Conservation (phyloP, 73 alveolate species). For the Paramecium primaurelia region DNA sequence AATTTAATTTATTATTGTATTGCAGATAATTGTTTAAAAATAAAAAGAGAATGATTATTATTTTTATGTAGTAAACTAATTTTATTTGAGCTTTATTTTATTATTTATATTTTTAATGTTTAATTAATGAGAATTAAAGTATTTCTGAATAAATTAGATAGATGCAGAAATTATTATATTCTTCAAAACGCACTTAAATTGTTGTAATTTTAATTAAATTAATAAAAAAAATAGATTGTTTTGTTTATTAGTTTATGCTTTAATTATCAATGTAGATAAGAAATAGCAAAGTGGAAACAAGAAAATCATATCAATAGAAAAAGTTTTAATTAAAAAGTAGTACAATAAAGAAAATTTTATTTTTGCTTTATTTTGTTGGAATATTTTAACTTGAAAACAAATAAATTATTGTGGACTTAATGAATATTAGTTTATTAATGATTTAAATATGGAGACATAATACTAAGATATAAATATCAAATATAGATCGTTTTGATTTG, state of each 20-base stretch:
- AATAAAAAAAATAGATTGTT: not conserved
- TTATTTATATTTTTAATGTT: not conserved
- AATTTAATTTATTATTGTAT: not conserved
- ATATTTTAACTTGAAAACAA: not conserved
- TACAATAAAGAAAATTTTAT: not conserved
- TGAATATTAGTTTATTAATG: not conserved
- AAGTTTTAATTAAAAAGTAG: not conserved
- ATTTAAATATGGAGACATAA: not conserved
- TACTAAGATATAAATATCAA: not conserved
- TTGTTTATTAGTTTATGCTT: not conserved
- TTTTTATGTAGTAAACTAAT: not conserved
- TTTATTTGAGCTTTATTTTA: not conserved
- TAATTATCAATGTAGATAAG: not conserved
- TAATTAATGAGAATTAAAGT: not conserved
- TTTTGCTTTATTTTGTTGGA: not conserved
- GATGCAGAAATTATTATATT: not conserved
- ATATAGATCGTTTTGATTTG: slow-evolving; percentile 4
- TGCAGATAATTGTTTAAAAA: not conserved
- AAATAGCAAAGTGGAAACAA: not conserved
- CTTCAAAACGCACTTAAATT: not conserved
- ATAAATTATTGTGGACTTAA: not conserved
- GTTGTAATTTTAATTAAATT: not conserved
- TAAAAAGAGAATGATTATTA: not conserved
- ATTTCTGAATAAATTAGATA: not conserved
- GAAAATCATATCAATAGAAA: not conserved